Base-by-base conservation (phyloP, 345 rosid genomes). In the Cardiospermum halicacabum region DNA sequence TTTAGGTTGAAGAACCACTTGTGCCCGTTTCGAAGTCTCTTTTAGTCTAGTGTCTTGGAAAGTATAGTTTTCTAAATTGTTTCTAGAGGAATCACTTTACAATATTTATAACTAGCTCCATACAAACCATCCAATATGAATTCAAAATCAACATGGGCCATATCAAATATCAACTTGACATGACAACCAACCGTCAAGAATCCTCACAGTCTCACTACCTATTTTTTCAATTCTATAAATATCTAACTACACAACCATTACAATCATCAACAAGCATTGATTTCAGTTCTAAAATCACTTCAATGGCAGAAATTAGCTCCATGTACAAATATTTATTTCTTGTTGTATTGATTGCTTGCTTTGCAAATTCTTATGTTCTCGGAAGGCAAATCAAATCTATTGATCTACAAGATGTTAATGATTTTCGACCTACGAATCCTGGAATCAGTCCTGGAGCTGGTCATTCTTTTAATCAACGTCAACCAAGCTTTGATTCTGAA, bases 361-460 rank as follows among this genome's bases (percentile, higher is more conserved):
- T 37, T 49, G 73, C 67, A 58, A 9, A 77, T 71, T 49, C 69
- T 18, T 59, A 40, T 15, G 56, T 56, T 1, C 73, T 72, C 51
- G 85, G 75, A 34, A 77, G 89, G 69, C 30, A 26, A 34, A 3
- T 84, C 2, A 81, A 66, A 61, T 68, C 69, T 40, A 47, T 24
- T 40, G n/a, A n/a, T n/a, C n/a, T 37, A 45, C 40, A 62, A 56
- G 65, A 24, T 19, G 30, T 56, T 24, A 25, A 2, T 13, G 13
- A 62, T n/a, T 24, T 15, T 34, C 8, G 34, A 42, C 77, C 83
- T 7, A 75, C 45, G 30, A 50, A 67, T 37, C 28, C 42, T 26
- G 22, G 22, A 36, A 21, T 26, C 47, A 36, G 45, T 64, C 85
- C 84, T 3, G 77, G 79, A 0, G 60, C 56, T 16, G 79, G 80